Conservation (phyloP, 805 yeast species). For the Sugiyamaella boreocaroliniensis region DNA sequence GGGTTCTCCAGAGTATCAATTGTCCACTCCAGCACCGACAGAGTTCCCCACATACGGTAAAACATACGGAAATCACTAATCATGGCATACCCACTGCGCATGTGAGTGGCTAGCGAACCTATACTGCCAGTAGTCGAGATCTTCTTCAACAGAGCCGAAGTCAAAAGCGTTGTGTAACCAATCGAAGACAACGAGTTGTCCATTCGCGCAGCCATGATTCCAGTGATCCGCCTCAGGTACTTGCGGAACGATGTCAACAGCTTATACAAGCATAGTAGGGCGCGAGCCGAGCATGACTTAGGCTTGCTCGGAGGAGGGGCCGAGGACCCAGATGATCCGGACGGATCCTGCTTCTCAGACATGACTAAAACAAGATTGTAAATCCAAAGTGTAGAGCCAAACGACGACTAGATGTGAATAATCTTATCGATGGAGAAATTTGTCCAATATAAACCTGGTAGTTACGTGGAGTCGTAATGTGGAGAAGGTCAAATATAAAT, state of each 20-base stretch:
- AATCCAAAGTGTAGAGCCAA: too few relatives aligned
- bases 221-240: background rate
- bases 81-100: slow-evolving; percentile 20
- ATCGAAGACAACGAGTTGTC: slow-evolving; percentile 12
- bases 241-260: background rate
- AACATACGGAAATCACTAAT: slow-evolving; percentile 34
- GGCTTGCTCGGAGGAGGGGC: background rate
- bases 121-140: background rate
- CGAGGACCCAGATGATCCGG: too few relatives aligned
- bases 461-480: background rate
- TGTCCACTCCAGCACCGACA: slow-evolving; percentile 34
- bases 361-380: too few relatives aligned
- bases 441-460: too few relatives aligned
- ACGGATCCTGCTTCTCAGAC: too few relatives aligned
- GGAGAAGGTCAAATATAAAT: background rate
- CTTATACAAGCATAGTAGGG: background rate
- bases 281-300: background rate
- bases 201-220: slow-evolving; percentile 1
- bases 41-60: slow-evolving; percentile 33
- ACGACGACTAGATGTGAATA: too few relatives aligned
- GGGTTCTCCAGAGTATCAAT: slow-evolving; percentile 27
- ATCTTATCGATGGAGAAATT: too few relatives aligned
- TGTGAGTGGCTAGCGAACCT: slow-evolving; percentile 5
- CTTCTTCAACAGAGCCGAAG: slow-evolving; percentile 6
- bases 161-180: slow-evolving; percentile 13